Base-by-base conservation (phyloP, 1,284 basidiomycete genomes). In the Cystobasidium pallidum region DNA sequence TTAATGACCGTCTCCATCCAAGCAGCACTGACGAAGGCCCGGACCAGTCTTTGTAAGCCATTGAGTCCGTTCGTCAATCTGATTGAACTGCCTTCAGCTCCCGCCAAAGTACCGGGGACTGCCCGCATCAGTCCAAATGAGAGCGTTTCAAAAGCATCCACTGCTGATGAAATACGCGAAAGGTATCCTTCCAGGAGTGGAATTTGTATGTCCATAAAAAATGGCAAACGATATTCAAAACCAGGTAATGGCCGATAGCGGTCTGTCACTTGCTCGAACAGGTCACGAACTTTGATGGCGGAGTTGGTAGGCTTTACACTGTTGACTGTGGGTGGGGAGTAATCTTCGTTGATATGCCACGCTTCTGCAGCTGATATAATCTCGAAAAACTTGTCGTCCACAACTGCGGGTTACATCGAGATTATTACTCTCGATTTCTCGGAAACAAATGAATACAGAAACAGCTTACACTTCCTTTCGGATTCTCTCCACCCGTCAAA, bases 101-200 rank as follows among this genome's bases (percentile, higher is more conserved):
- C 79, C 11, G 82, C 76, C 39, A 94, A 84, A 3, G 91, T 91
- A 3, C 94, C 95, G 0, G 95, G 94, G 6, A 98, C 92, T 2
- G 90, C 90, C 3, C 93, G 88, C 34, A 94, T 86, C 76, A 99
- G 88, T 0, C 89, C 87, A 21, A 90, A 91, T 0, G 92, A 91
- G 2, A 96, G 83, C 0, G 88, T 89, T 81, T 98, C 95, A 77
- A 97, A 97, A 0, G 94, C 94, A 77, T 97, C 93, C 11, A 98
- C 83, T 2, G 92, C 92, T 3, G 89, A 87, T 0, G 87, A 85
- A 78, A 99, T 88, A 17, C 94, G 88, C 10, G 84, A 82, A 71
- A 88, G 86, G 79, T 96, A 98, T 0, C 86, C 82, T 66, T 89
- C 86, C 7, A 98, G 82, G 2, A 97, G 81, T 0, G 94, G 93